Evolutionary conservation across 306 rosid genomes (phyloP).

Genomic region (Styphnolobium japonicum): DNA sequence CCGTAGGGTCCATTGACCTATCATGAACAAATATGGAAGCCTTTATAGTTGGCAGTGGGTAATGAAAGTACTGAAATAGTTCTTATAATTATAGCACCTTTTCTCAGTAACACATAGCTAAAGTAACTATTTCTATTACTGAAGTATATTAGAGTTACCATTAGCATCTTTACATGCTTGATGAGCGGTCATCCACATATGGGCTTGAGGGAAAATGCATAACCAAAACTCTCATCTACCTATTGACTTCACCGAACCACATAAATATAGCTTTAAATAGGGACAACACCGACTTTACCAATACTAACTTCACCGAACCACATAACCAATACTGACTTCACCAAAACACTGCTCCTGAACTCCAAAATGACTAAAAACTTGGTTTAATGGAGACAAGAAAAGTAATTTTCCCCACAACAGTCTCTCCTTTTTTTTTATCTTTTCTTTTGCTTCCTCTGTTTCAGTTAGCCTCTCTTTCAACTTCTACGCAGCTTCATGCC

Average conservation of each 20-base stretch:
- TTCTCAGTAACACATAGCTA: background rate
- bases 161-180: conserved; percentile 31
- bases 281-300: background rate
- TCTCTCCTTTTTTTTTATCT: conserved; percentile 27
- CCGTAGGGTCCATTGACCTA: background rate
- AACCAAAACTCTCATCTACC: conserved; percentile 37
- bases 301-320: too few relatives aligned
- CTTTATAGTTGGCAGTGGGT: background rate
- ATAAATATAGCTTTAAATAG: conserved; percentile 61
- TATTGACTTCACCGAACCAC: conserved; percentile 64
- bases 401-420: conserved; percentile 6
- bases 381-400: conserved; percentile 51
- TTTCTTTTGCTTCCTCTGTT: conserved; percentile 28
- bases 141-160: background rate
- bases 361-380: background rate
- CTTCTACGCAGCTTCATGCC: conserved; percentile 76
- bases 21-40: background rate
- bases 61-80: background rate
- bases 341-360: background rate
- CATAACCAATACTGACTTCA: too few relatives aligned
- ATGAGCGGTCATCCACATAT: background rate
- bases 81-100: background rate
- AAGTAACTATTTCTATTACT: background rate
- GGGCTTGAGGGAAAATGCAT: background rate
- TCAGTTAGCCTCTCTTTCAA: conserved; percentile 54